Conservation (phyloP, 140 eudicot species). For the Oenanthe javanica region DNA sequence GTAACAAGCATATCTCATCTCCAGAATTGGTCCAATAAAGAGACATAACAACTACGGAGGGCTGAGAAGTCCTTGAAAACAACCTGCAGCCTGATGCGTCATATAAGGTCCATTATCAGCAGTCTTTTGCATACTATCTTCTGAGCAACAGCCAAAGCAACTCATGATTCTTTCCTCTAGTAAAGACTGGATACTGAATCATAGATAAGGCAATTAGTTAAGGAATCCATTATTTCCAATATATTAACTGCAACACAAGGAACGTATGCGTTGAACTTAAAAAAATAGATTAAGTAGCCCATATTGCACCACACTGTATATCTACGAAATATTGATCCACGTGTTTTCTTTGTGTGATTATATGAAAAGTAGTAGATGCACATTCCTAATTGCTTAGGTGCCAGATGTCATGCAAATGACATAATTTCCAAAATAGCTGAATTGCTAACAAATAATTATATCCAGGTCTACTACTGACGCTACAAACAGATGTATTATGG, state of each 20-base stretch:
- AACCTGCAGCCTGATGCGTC: slow-evolving; percentile 63
- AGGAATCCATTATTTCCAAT: neutral
- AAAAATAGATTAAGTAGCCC: neutral
- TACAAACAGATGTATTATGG: neutral
- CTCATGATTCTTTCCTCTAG: slow-evolving; percentile 44
- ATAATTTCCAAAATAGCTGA: neutral
- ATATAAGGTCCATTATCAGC: slow-evolving; percentile 65
- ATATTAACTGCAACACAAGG: neutral
- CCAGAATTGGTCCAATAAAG: neutral
- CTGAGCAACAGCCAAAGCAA: slow-evolving; percentile 71
- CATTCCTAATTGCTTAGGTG: neutral
- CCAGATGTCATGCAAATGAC: neutral
- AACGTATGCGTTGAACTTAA: neutral
- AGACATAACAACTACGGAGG: neutral
- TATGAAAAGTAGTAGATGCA: neutral
- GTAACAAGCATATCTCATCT: neutral
- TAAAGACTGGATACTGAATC: slow-evolving; percentile 15
- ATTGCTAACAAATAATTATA: neutral
- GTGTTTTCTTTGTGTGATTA: neutral
- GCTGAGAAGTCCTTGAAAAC: neutral
- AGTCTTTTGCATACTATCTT: slow-evolving; percentile 72
- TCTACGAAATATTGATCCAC: neutral
- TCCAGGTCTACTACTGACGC: neutral
- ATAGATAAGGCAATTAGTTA: slow-evolving; percentile 1
- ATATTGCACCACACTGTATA: neutral